Evolutionary conservation across 1,284 basidiomycete species (phyloP), one percentile per base, ranked within the genome.

Genomic region (Gastroboletus turbinatus): DNA sequence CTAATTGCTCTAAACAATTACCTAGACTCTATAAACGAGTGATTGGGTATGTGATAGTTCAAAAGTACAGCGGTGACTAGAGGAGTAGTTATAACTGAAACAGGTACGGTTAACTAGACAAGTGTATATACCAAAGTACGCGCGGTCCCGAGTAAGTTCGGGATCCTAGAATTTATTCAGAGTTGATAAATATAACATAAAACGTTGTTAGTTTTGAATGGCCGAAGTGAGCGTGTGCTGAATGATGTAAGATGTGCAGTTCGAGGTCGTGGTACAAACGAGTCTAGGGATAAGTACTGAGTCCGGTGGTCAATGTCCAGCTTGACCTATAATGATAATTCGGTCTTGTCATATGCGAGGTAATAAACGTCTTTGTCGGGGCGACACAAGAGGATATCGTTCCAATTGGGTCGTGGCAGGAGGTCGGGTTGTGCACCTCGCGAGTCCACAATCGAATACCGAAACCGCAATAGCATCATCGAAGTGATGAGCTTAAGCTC

Each of bases 401-500:
- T 89, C 87, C 88, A 90, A 63, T 90, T 84, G 16, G 88, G 87
- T 39, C 68, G 75, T 30, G 86, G 87, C 5, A 78, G 70, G 33
- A 71, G 69, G 55, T 73, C 69, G 21, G 76, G 75, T 25, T 66
- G 68, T 59, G 74, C 70, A 39, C 84, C 87, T 36, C 63, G 65
- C 30, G 68, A 69, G 65, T 86, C 82, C 8, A 87, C 80, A 51
- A 82, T 71, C 40, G 68, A 71, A 64, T 83, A 80, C 58, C 80
- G 79, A 66, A 83, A 85, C 27, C 80, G 81, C 45, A 88, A 73
- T 30, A 87, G 68, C 65, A 88, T 78, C 75, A 86, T 79, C 51
- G 86, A 81, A 17, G 81, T 76, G 53, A 88, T 71, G 47, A 89
- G 76, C 66, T 89, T 90, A 55, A 90, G 78, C 68, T 87, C 82